Conservation (phyloP, 345 rosid genomes). For the Acer saccharum region DNA sequence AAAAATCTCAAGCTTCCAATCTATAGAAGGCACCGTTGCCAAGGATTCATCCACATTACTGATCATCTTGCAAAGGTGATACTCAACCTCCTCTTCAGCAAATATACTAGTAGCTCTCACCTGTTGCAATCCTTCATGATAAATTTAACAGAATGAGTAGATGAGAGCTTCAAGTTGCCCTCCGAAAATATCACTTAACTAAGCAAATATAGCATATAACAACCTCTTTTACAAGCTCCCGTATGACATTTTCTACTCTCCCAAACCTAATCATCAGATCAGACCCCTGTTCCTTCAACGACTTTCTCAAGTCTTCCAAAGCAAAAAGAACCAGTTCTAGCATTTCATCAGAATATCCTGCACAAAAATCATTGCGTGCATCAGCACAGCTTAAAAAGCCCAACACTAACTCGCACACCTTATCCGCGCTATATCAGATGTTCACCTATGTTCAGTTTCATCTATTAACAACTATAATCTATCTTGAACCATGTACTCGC, state of each 20-base stretch:
- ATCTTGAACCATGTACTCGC: background rate
- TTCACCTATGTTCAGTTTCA: too few relatives aligned
- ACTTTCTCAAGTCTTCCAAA: slow-evolving; percentile 58
- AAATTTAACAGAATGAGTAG: slow-evolving; percentile 13
- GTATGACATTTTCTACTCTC: slow-evolving; percentile 59
- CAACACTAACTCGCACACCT: too few relatives aligned
- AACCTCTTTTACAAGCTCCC: slow-evolving; percentile 67
- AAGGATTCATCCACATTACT: slow-evolving; percentile 44
- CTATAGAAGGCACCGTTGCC: slow-evolving; percentile 22
- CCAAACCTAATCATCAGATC: slow-evolving; percentile 83
- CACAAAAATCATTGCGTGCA: slow-evolving; percentile 12
- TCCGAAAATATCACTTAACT: slow-evolving; percentile 9
- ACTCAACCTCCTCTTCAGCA: slow-evolving; percentile 83
- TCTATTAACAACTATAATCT: too few relatives aligned
- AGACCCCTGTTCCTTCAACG: slow-evolving; percentile 63
- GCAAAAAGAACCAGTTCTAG: slow-evolving; percentile 70
- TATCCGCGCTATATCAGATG: too few relatives aligned
- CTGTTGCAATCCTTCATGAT: slow-evolving; percentile 43
- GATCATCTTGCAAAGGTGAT: slow-evolving; percentile 44
- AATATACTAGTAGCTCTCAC: slow-evolving; percentile 57
- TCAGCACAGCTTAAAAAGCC: background rate
- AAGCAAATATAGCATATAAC: slow-evolving; percentile 8
- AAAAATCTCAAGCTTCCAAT: slow-evolving; percentile 35
- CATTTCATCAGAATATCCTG: slow-evolving; percentile 77
- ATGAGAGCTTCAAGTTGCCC: slow-evolving; percentile 4